Evolutionary conservation across 371 early-diverging fungal species (phyloP), one percentile per base, ranked within the genome.

Genomic region (Mortierella sp.): DNA sequence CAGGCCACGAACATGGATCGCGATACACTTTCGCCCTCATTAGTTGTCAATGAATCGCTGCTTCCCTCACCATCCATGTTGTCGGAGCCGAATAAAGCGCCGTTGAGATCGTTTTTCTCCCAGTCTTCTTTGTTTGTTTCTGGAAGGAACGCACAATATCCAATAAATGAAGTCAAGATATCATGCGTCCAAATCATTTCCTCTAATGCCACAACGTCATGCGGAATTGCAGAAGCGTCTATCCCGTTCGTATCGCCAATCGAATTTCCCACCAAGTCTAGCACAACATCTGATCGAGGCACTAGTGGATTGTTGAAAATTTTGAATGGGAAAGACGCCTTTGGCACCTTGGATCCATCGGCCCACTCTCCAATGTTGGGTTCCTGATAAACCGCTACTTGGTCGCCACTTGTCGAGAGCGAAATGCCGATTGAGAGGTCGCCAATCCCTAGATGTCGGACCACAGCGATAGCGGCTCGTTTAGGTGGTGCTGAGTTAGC

Each of bases 61-160:
- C 45, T 40, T 12, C 45, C 29, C 8, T 29, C 53, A 10, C 28
- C 15, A 7, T 53, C 28, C 29, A 53, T 53, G 29, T 76, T 69
- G 61, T 75, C 64, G 54, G 57, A 51, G 68, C 68, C 28, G 59
- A 73, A 12, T 64, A 77, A 31, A 43, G 82, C 19, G 17, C 65
- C 54, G 45, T 75, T 78, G 37, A 75, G 67, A 56, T 83, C 77
- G 12, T 72, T 72, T 58, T 68, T 72, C 55, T 78, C 75, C 81
- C 84, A 73, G 15, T 85, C 83, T 29, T 83, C 86, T 65, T 88
- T 83, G 75, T 85, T 87, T 19, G 85, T 83, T 43, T 86, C 86
- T 61, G 86, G 85, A 23, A 89, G 78, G 73, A 90, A 90, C 15
- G 84, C 85, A 61, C 87, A 85, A 60, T 86, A 78, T 17, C 90